Percentiles rank a stretch among this genome's conserved stretches.
phyloP scores from a whole-genome alignment of 192 early-diverging fungal species.

The Phycomyces nitens region DNA sequence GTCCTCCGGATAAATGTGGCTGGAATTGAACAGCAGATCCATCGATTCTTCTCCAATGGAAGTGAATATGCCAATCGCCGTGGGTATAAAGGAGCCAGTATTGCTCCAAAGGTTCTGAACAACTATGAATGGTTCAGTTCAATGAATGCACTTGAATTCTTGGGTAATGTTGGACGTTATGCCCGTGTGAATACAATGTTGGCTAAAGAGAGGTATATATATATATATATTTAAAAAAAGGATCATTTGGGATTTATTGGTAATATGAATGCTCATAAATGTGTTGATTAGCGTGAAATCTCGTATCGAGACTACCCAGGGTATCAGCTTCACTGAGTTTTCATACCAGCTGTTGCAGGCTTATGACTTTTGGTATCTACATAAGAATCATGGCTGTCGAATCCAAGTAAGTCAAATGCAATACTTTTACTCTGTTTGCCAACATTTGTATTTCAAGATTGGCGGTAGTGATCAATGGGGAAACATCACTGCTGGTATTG shows the following conservation, averaged over 20 bases:
- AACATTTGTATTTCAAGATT: slow-evolving; percentile 43
- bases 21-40: slow-evolving; percentile 69
- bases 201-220: slow-evolving; percentile 67
- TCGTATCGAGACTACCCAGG: slow-evolving; percentile 72
- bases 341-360: slow-evolving; percentile 94
- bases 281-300: slow-evolving; percentile 64
- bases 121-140: slow-evolving; percentile 78
- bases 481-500: slow-evolving; percentile 91
- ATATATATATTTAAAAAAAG: not conserved
- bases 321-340: slow-evolving; percentile 96
- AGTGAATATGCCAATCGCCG: slow-evolving; percentile 36
- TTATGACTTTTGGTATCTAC: slow-evolving; percentile 89
- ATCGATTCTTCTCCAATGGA: slow-evolving; percentile 64
- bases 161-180: slow-evolving; percentile 75
- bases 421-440: not conserved
- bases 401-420: slow-evolving; percentile 53
- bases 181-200: slow-evolving; percentile 83
- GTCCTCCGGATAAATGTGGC: slow-evolving; percentile 59
- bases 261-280: not conserved
- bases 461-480: slow-evolving; percentile 99
- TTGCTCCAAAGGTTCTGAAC: slow-evolving; percentile 60
- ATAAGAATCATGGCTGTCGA: slow-evolving; percentile 55
- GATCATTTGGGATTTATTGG: too few species aligned
- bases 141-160: slow-evolving; percentile 72
- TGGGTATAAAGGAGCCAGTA: slow-evolving; percentile 17